Evolutionary conservation across 202 grass and related monocot genomes (phyloP), one percentile per base, ranked within the genome.

Genomic region (Panicum hallii): DNA sequence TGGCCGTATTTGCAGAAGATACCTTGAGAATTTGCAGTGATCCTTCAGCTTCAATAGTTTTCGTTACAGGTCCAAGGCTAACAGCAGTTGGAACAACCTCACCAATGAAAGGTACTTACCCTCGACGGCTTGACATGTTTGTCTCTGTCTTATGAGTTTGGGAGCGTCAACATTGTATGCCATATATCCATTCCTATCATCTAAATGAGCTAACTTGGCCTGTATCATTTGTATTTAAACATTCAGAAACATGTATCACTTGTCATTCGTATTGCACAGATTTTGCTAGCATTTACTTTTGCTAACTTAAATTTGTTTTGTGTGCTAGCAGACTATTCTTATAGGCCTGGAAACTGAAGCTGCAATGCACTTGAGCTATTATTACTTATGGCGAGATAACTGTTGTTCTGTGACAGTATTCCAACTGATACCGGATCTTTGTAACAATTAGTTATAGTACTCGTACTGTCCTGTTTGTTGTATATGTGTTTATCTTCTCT

Each of bases 31-130:
- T 62, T 61, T 44, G 58, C 30, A 36, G 19, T 40, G 22, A 62
- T 75, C 23, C 5, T 70, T 66, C 55, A 63, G 54, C 23, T 77
- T 87, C 80, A 50, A 40, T 45, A 69, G 38, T 62, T 87, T 19
- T 83, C 36, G n/a, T 67, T 40, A 90, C 4, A 43, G 67, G 42
- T 50, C 17, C 13, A 82, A 10, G 9, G 36, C 19, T 9, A 83
- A 46, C 80, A 48, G 20, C 49, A 26, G 46, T 44, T 77, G 28
- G 23, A 60, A 63, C 23, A 83, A 22, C 84, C 78, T 62, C 32
- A 63, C 16, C 13, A 44, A 63, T 5, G 20, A 62, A 87, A 87
- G 79, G 74, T 89, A 2, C 23, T 58, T 41, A 56, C 50, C 34
- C 34, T 46, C 5, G 26, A 42, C 10, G 47, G 30, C 52, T 77